Conservation (phyloP, 169 alveolate species). For the Plasmodium berghei region DNA sequence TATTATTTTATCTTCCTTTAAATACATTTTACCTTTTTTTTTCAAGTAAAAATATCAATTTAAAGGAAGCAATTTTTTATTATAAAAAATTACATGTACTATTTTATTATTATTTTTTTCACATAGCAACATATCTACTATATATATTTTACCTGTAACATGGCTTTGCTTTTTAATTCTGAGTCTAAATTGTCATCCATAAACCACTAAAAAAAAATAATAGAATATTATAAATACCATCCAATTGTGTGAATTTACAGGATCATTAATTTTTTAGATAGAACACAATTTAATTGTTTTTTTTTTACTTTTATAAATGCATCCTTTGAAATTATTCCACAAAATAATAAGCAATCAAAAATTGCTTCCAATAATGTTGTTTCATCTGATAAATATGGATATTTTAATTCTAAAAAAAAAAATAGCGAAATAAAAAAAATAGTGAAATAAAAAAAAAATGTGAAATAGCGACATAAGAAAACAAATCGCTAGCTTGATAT, state of each 20-base stretch:
- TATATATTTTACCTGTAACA: constrained; percentile 60
- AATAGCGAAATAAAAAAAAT: background rate
- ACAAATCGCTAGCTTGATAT: too few relatives aligned
- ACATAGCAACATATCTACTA: background rate
- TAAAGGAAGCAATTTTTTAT: background rate
- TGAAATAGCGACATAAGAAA: background rate
- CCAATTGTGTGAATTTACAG: too few relatives aligned
- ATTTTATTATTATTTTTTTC: background rate
- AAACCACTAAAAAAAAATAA: constrained; percentile 54
- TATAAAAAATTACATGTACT: background rate
- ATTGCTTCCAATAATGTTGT: constrained; percentile 64
- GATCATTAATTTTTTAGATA: background rate
- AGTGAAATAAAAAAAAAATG: background rate
- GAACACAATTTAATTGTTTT: background rate
- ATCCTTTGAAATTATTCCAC: constrained; percentile 58
- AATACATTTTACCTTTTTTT: constrained; percentile 14
- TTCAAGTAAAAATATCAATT: background rate
- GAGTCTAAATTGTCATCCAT: constrained; percentile 41
- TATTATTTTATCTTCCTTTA: constrained; percentile 9
- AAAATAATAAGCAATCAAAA: constrained; percentile 47
- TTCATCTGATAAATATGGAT: constrained; percentile 73
- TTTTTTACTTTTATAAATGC: constrained; percentile 62
- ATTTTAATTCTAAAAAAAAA: constrained; percentile 37
- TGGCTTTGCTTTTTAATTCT: constrained; percentile 72
- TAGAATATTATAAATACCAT: background rate